Evolutionary conservation across 306 rosid genomes (phyloP).

Genomic region (Lagenaria siceraria): DNA sequence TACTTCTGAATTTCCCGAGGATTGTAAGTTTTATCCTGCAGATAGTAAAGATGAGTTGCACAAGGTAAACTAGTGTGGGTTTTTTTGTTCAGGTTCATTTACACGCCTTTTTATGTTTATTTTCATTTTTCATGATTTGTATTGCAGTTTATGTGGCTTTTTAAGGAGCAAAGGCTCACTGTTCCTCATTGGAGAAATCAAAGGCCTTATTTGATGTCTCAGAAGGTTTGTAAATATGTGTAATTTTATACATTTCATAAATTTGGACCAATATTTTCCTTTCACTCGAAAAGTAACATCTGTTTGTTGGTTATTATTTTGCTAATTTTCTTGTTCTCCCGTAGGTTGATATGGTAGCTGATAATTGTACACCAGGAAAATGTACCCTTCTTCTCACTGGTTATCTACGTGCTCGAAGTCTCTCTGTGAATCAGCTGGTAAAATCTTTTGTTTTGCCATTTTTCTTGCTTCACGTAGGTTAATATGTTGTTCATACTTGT

Average conservation of each 20-base stretch:
- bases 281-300: neutral
- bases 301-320: neutral
- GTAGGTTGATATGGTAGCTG: constrained; percentile 49
- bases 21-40: constrained; percentile 73
- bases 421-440: constrained; percentile 94
- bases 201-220: constrained; percentile 60
- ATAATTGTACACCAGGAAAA: constrained; percentile 31
- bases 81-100: neutral
- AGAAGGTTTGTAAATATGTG: constrained; percentile 36
- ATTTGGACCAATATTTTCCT: neutral
- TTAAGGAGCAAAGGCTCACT: constrained; percentile 80
- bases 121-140: neutral
- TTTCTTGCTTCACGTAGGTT: constrained; percentile 12
- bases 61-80: constrained; percentile 42
- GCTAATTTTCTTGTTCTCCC: neutral
- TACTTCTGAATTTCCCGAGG: constrained; percentile 77
- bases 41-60: constrained; percentile 84
- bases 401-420: constrained; percentile 50
- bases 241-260: neutral
- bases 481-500: constrained; percentile 15
- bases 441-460: neutral
- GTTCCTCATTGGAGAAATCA: constrained; percentile 87
- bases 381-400: constrained; percentile 73
- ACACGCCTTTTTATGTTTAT: neutral
- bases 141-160: constrained; percentile 82